Percentiles rank a stretch among this genome's conserved stretches.
Conservation (phyloP, 2,329 filamentous ascomycete genomes). For the Metarhizium robertsii region DNA sequence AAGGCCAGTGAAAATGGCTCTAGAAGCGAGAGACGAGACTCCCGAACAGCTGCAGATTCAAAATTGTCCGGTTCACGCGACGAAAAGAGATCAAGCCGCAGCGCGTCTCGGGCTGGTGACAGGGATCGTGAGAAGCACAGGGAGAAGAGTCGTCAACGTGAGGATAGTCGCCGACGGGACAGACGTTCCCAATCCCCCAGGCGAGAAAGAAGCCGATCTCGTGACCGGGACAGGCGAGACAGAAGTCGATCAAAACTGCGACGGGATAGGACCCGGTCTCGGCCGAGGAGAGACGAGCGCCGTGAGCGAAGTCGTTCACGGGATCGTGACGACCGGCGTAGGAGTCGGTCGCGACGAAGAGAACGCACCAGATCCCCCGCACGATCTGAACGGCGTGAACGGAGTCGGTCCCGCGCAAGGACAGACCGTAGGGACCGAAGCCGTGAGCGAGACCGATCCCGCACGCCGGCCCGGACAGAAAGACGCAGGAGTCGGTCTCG, state of each 20-base stretch:
- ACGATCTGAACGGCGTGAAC: conserved; percentile 24
- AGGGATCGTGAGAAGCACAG: conserved; percentile 16
- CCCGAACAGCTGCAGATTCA: conserved; percentile 16
- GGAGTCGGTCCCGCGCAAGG: conserved; percentile 10
- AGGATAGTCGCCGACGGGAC: conserved; percentile 22
- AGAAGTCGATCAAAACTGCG: conserved; percentile 25
- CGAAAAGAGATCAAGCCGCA: conserved; percentile 24
- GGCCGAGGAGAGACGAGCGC: conserved; percentile 21
- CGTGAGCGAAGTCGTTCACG: conserved; percentile 25
- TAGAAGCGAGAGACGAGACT: conserved; percentile 26
- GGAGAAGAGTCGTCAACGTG: conserved; percentile 20
- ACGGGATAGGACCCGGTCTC: conserved; percentile 32
- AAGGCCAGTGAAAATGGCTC: conserved; percentile 23
- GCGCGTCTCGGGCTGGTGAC: conserved; percentile 20
- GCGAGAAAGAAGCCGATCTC: conserved; percentile 24
- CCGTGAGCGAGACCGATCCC: conserved; percentile 13
- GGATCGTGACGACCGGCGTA: conserved; percentile 21
- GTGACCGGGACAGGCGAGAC: conserved; percentile 23
- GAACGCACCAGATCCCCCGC: conserved; percentile 21
- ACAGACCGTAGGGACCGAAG: conserved; percentile 11
- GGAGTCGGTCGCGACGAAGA: conserved; percentile 24
- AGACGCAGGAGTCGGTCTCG: conserved; percentile 10
- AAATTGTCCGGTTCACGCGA: conserved; percentile 16
- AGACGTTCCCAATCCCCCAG: conserved; percentile 30
- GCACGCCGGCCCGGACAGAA: background rate